Conservation (phyloP, 1,284 basidiomycete species). For the Rhodotorula glutinis region DNA sequence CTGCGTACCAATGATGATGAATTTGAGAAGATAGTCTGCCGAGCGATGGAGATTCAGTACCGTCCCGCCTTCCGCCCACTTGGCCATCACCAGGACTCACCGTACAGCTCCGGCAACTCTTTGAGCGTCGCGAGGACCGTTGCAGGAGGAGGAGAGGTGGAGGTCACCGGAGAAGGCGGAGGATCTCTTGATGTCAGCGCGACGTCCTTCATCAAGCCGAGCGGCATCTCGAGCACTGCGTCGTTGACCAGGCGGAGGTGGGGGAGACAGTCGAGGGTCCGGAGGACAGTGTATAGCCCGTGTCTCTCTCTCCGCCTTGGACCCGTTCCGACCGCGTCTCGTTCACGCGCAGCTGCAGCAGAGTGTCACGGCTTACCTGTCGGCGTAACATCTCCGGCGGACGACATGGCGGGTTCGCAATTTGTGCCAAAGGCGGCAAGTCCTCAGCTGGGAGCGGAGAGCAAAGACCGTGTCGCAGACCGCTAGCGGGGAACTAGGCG, state of each 20-base stretch:
- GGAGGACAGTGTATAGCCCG: too few species aligned
- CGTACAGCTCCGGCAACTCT: constrained; percentile 88
- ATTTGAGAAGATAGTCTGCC: constrained; percentile 95
- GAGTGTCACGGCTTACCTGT: not conserved
- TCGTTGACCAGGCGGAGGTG: not conserved
- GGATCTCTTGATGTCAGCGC: not conserved
- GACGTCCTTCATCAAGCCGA: constrained; percentile 1
- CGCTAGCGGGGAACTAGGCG: too few species aligned
- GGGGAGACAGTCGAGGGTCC: not conserved
- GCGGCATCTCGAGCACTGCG: not conserved
- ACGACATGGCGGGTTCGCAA: not conserved
- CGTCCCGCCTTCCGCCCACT: too few species aligned
- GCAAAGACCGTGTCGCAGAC: too few species aligned
- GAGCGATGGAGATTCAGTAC: constrained; percentile 10
- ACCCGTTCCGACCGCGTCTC: too few species aligned
- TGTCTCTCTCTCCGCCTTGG: too few species aligned
- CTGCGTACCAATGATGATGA: constrained; percentile 82
- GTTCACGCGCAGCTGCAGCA: too few species aligned
- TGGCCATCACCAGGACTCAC: constrained; percentile 56
- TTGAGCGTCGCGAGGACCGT: not conserved
- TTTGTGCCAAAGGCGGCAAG: not conserved
- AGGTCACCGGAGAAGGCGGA: not conserved
- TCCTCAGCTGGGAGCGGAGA: too few species aligned
- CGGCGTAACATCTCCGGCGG: not conserved
- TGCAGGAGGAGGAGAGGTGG: too few species aligned